Percentiles rank a stretch among this genome's conserved stretches.
Conservation (phyloP, 805 yeast species). For the Teunomyces gatunensis region DNA sequence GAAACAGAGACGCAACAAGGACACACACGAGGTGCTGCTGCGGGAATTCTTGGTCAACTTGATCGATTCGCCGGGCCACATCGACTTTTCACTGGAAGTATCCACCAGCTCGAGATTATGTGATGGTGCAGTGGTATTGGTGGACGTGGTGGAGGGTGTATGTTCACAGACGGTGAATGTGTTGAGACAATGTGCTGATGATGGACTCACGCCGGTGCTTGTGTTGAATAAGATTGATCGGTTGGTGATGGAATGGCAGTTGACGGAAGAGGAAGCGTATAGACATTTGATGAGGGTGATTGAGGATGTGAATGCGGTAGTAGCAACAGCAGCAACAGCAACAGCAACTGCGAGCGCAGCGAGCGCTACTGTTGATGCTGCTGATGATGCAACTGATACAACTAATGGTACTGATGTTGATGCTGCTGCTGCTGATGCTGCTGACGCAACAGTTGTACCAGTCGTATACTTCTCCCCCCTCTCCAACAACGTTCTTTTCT, state of each 20-base stretch:
- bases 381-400: slow-evolving; percentile 43
- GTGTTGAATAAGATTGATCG: slow-evolving; percentile 92
- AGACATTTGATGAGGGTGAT: slow-evolving; percentile 71
- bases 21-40: slow-evolving; percentile 33
- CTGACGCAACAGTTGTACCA: slow-evolving; percentile 21
- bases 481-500: slow-evolving; percentile 84
- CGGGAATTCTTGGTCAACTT: slow-evolving; percentile 84
- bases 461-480: slow-evolving; percentile 79
- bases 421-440: too few relatives aligned
- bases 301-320: slow-evolving; percentile 92
- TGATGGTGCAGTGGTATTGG: slow-evolving; percentile 94
- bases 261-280: slow-evolving; percentile 84
- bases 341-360: too few relatives aligned
- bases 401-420: too few relatives aligned
- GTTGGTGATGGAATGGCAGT: slow-evolving; percentile 73
- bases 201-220: slow-evolving; percentile 79
- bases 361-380: slow-evolving; percentile 56
- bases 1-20: slow-evolving; percentile 42
- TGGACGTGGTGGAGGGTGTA: slow-evolving; percentile 97
- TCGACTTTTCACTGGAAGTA: slow-evolving; percentile 94
- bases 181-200: slow-evolving; percentile 92
- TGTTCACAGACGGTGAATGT: slow-evolving; percentile 97
- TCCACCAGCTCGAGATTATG: slow-evolving; percentile 93
- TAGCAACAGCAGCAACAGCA: slow-evolving; percentile 30
- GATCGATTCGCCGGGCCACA: slow-evolving; percentile 99